A percentile compares a stretch with the other conserved stretches of the same genome.
Evolutionary conservation across 176 grass and related monocot genomes (phyloP).

Genomic region (Phoenix roebelenii): DNA sequence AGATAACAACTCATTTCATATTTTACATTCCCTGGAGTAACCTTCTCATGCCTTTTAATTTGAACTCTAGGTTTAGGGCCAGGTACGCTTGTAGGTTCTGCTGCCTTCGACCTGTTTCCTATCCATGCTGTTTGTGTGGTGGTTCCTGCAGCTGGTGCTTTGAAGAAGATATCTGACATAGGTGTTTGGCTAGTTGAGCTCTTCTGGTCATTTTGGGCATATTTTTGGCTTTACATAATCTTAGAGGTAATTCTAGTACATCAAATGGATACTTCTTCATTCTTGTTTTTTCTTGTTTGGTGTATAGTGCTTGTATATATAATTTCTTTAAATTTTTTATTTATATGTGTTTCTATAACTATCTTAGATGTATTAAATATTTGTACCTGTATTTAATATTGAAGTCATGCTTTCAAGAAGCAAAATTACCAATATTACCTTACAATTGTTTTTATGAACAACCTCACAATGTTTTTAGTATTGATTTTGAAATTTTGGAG

Average conservation of each 20-base stretch:
- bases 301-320: neutral
- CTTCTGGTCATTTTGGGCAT: constrained; percentile 90
- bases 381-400: too few relatives aligned
- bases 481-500: too few relatives aligned
- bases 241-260: constrained; percentile 47
- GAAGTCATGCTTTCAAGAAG: too few relatives aligned
- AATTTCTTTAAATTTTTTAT: neutral
- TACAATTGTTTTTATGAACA: too few relatives aligned
- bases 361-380: too few relatives aligned
- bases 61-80: constrained; percentile 66
- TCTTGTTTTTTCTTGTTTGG: neutral
- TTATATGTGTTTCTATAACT: too few relatives aligned
- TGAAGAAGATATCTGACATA: constrained; percentile 85
- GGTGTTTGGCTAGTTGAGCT: constrained; percentile 87
- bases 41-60: neutral
- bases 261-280: constrained; percentile 4
- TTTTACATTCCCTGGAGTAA: neutral
- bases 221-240: constrained; percentile 81
- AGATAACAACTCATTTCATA: too few relatives aligned
- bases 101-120: constrained; percentile 75
- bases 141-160: constrained; percentile 51
- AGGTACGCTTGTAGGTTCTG: constrained; percentile 83
- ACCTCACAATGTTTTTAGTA: too few relatives aligned
- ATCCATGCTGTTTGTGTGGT: constrained; percentile 89
- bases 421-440: too few relatives aligned